A percentile compares a stretch with the other conserved stretches of the same genome.
phyloP scores from a whole-genome alignment of 2,329 filamentous ascomycete species.

The Knoxdaviesia proteae region DNA sequence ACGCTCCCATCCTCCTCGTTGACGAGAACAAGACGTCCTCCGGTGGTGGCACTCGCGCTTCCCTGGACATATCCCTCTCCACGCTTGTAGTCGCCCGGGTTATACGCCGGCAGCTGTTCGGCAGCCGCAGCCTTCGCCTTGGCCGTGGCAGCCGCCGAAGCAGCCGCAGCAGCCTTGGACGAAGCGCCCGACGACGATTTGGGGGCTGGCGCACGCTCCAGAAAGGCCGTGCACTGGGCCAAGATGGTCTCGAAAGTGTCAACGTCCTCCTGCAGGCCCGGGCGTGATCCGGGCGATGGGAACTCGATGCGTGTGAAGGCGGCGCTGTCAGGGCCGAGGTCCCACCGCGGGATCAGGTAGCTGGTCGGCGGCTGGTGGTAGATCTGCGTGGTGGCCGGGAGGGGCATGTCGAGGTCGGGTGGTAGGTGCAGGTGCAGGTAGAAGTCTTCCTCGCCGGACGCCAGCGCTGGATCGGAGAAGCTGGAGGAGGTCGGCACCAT shows the following conservation, averaged over 20 bases:
- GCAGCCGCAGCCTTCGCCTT: constrained; percentile 19
- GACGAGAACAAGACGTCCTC: constrained; percentile 72
- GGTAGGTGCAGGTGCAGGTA: constrained; percentile 90
- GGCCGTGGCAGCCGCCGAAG: constrained; percentile 8
- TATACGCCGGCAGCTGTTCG: constrained; percentile 43
- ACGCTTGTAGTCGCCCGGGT: constrained; percentile 60
- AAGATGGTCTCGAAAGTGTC: constrained; percentile 96
- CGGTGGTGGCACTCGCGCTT: constrained; percentile 27
- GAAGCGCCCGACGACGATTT: constrained; percentile 9
- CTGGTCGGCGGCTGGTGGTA: constrained; percentile 86
- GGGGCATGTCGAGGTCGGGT: constrained; percentile 78
- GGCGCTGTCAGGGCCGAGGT: constrained; percentile 68
- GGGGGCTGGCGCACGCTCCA: constrained; percentile 59
- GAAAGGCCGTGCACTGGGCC: constrained; percentile 91
- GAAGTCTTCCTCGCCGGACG: constrained; percentile 67
- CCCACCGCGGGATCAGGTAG: constrained; percentile 91
- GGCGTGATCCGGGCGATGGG: constrained; percentile 47
- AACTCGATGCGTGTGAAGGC: constrained; percentile 92
- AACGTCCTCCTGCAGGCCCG: constrained; percentile 69
- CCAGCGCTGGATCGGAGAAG: constrained; percentile 35
- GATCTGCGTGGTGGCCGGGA: constrained; percentile 90
- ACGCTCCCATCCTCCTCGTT: constrained; percentile 95
- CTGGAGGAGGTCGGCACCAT: constrained; percentile 87
- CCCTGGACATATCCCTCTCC: constrained; percentile 58
- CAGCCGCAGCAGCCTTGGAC: constrained; percentile 12